Evolutionary conservation across 805 yeast genomes (phyloP), one percentile per base, ranked within the genome.

Genomic region (Sugiyamaella chiloensis): DNA sequence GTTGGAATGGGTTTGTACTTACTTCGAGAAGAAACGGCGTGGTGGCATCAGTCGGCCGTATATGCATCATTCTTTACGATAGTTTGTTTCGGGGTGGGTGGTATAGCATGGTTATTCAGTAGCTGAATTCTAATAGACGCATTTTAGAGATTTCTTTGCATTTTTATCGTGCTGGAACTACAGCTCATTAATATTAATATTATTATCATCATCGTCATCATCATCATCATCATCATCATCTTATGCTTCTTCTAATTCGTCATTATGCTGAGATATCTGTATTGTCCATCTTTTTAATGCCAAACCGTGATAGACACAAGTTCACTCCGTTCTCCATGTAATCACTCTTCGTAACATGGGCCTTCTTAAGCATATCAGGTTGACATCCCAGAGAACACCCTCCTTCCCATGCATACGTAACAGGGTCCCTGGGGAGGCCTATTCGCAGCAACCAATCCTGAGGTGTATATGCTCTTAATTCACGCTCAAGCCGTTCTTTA

Each of bases 261-360:
- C 14, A 14, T 14, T 17, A 23, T 16, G 17, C 45, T 41, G 14
- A 20, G 14, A 12, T 21, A 11, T 34, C 41, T n/a, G 42, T 46
- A n/a, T 9, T 46, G 35, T 50, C 53, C 50, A 47, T 52, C 40
- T 50, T 52, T 39, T 50, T 52, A 21, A 44, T 48, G 21, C 52
- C 55, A 34, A 78, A 77, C 57, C 70, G 76, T 46, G 73, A 72
- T 44, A 76, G 73, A 50, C 80, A 74, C 70, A 78, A 69, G 48
- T 74, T 71, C 36, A 80, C 73, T 0, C 99, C 99, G 60, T 87
- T 83, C 64, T 93, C 99, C 54, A 78, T 74, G 59, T 89, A 93
- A 43, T 93, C 98, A 48, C 80, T 79, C 51, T 82, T 78, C 0
- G 95, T 75, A 5, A 93, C 80, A 46, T 80, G 72, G 14, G 83